Evolutionary conservation across 2,329 filamentous ascomycete genomes (phyloP), one percentile per base, ranked within the genome.

Genomic region (Cercospora zeina): DNA sequence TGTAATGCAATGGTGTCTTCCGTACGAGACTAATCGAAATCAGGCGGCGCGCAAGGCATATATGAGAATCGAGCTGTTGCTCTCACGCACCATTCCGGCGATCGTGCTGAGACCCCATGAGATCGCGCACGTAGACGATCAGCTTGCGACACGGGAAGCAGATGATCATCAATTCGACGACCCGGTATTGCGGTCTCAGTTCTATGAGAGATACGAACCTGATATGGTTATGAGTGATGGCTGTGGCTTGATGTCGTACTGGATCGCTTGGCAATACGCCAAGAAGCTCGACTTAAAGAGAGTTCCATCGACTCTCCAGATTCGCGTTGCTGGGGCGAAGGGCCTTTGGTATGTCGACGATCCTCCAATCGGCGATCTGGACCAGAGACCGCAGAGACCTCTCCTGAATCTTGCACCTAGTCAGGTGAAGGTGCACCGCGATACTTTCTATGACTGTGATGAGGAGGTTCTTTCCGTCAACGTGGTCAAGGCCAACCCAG

Each of bases 281-380:
- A 70, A 79, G 0, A 64, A 65, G 0, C 78, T 89, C 8, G 82
- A 81, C 0, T 74, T 88, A 0, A 67, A 72, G 0, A 79, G 83
- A n/a, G 72, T 84, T 0, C 88, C 89, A 0, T 83, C 84, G 34
- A 87, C 82, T 0, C 86, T 88, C 50, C 90, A 93, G 73, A 89
- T 80, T 1, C 83, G 90, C 0, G 83, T 93, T 36, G 88, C 85
- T 9, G 85, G 87, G 16, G 88, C 88, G 0, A 93, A 93, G 72
- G 90, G 90, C 0, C 79, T 93, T 66, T 93, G 89, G 89, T 81
- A 88, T 51, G 74, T 88, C 33, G 51, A 11, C 21, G 59, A 37
- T 31, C n/a, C 51, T 16, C 27, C 53, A 14, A 11, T 39, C 21
- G 58, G 58, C 11, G 16, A 50, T 27, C 27, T 55, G 19, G 42